Evolutionary conservation across 345 rosid species (phyloP).

Genomic region (Microthlaspi erraticum): DNA sequence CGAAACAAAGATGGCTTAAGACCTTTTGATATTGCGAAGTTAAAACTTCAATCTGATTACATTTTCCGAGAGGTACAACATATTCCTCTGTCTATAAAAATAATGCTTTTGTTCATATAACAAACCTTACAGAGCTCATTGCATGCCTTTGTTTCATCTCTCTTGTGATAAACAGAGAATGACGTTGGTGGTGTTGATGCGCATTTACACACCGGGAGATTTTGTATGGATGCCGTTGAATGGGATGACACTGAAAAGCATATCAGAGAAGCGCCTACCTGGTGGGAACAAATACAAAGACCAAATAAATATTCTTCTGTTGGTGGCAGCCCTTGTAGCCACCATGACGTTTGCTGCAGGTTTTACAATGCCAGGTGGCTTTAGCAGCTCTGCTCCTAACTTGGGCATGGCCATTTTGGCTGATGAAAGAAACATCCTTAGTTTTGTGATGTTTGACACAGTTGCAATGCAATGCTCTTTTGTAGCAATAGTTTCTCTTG

Average conservation of each 20-base stretch:
- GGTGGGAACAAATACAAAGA: too few relatives aligned
- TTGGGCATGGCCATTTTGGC: too few relatives aligned
- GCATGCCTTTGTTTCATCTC: background rate
- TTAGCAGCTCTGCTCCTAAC: too few relatives aligned
- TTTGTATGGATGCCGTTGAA: background rate
- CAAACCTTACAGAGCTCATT: too few relatives aligned
- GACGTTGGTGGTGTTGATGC: background rate
- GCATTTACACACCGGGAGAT: background rate
- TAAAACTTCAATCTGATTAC: background rate
- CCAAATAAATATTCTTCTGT: too few relatives aligned
- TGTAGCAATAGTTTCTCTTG: background rate
- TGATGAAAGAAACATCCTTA: too few relatives aligned
- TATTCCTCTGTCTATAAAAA: background rate
- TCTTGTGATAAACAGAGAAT: background rate
- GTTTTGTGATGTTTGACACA: too few relatives aligned
- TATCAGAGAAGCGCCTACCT: too few relatives aligned
- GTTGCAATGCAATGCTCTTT: conserved; percentile 4
- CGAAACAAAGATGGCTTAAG: background rate
- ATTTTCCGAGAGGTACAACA: conserved; percentile 16
- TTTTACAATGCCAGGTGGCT: too few relatives aligned
- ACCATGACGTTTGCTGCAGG: too few relatives aligned
- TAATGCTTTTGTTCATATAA: background rate
- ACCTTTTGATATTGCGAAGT: background rate
- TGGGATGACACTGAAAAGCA: conserved; percentile 4
- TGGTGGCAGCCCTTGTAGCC: too few relatives aligned